These are phyloP conservation scores for Pisolithus albus DNA, from an alignment of 768 basidiomycete genomes.

Conservation along the genomic window DNA sequence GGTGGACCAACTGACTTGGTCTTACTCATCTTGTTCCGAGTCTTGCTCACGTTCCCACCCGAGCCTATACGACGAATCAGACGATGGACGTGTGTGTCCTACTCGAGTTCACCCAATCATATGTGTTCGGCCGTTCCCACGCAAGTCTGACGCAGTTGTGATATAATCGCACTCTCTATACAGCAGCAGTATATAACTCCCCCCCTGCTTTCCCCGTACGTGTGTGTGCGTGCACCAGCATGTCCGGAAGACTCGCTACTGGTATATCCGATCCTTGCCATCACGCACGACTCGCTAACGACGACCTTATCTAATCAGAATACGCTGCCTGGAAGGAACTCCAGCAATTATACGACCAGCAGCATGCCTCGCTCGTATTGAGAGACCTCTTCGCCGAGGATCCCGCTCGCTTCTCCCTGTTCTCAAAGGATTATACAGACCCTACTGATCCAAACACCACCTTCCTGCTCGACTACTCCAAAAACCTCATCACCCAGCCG, in stretches of 20 bases:
- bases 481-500: slow-evolving; percentile 87
- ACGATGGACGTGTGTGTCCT: background rate
- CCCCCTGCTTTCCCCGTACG: slow-evolving; percentile 1
- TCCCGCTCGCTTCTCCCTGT: slow-evolving; percentile 79
- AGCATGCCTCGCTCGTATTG: slow-evolving; percentile 69
- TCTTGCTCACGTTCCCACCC: background rate
- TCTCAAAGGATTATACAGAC: slow-evolving; percentile 71
- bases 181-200: background rate
- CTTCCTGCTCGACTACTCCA: slow-evolving; percentile 93
- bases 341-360: slow-evolving; percentile 70
- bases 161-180: background rate
- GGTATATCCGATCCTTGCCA: slow-evolving; percentile 25
- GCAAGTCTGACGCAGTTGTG: background rate
- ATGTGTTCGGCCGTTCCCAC: background rate
- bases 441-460: slow-evolving; percentile 60
- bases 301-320: slow-evolving; percentile 39
- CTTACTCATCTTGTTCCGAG: too few relatives aligned
- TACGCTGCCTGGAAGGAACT: slow-evolving; percentile 90
- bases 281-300: background rate
- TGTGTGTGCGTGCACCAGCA: slow-evolving; percentile 19
- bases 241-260: slow-evolving; percentile 62
- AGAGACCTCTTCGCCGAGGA: slow-evolving; percentile 91
- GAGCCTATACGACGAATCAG: background rate
- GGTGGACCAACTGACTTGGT: too few relatives aligned
- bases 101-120: background rate